These are phyloP conservation scores for Globisporangium lucens DNA, from an alignment of 352 stramenopile genomes.

Conservation along the genomic window DNA sequence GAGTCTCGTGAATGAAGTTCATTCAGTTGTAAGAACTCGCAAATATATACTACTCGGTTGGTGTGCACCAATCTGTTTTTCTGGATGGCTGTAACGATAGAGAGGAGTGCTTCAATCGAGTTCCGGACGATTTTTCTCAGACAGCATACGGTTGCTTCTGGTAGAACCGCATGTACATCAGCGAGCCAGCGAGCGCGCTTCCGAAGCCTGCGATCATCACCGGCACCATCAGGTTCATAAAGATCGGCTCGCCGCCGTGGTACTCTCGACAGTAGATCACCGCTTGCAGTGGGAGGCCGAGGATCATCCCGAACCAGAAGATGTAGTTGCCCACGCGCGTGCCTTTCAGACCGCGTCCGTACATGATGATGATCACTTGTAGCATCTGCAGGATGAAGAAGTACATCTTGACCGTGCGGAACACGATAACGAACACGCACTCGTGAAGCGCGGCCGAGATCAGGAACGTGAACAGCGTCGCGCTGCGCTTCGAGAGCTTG, in stretches of 20 bases:
- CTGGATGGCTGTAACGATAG: not conserved
- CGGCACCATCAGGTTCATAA: conserved; percentile 76
- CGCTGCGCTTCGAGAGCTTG: conserved; percentile 70
- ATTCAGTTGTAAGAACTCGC: not conserved
- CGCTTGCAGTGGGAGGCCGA: conserved; percentile 64
- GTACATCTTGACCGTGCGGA: conserved; percentile 91
- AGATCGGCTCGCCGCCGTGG: conserved; percentile 73
- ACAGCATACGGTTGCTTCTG: conserved; percentile 20
- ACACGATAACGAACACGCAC: conserved; percentile 93
- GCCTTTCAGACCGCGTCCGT: conserved; percentile 66
- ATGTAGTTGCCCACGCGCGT: conserved; percentile 75
- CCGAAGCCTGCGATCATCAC: conserved; percentile 67
- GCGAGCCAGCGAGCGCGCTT: conserved; percentile 38
- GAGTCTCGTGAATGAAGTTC: not conserved
- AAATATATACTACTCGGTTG: not conserved
- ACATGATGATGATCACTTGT: conserved; percentile 91
- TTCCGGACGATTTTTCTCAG: not conserved
- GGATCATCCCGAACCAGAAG: conserved; percentile 80
- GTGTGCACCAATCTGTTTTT: not conserved
- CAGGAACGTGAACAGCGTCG: conserved; percentile 90
- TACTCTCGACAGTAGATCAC: conserved; percentile 84
- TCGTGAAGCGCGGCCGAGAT: conserved; percentile 95
- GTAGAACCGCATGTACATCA: conserved; percentile 36
- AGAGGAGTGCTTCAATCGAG: not conserved
- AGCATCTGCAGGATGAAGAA: conserved; percentile 95